Conservation (phyloP, 495 filamentous ascomycete genomes). For the Geopyxis carbonaria region DNA sequence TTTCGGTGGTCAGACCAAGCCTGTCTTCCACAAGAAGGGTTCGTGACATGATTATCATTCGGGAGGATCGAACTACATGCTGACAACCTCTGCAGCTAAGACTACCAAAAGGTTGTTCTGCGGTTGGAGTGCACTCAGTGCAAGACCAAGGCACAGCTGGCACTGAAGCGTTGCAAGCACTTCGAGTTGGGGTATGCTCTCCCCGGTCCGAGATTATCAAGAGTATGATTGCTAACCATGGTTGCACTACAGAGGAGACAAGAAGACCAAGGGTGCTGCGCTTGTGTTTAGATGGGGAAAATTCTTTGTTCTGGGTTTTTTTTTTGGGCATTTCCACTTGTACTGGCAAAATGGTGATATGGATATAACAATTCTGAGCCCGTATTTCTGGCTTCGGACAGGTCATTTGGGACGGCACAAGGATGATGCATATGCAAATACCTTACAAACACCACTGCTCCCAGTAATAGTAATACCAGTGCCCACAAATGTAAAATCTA, state of each 20-base stretch:
- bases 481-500: too few relatives aligned
- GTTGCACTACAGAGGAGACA: conserved; percentile 67
- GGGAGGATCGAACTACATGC: conserved; percentile 1
- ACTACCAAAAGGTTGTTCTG: conserved; percentile 99
- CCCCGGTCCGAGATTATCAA: background rate
- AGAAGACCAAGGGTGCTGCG: conserved; percentile 99
- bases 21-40: conserved; percentile 96
- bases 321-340: background rate
- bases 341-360: conserved; percentile 5
- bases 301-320: conserved; percentile 2
- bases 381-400: conserved; percentile 1
- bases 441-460: too few relatives aligned
- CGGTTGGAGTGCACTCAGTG: conserved; percentile 87
- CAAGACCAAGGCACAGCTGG: conserved; percentile 97
- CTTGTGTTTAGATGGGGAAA: conserved; percentile 52
- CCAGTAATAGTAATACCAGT: too few relatives aligned
- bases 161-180: conserved; percentile 99
- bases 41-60: too few relatives aligned
- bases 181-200: conserved; percentile 88
- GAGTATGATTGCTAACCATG: conserved; percentile 1
- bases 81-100: conserved; percentile 44
- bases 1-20: conserved; percentile 99
- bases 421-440: too few relatives aligned
- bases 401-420: too few relatives aligned
- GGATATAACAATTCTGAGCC: conserved; percentile 9